Evolutionary conservation across 2,329 filamentous ascomycete species (phyloP), one percentile per base, ranked within the genome.

Genomic region (Bipolaris gigantea): DNA sequence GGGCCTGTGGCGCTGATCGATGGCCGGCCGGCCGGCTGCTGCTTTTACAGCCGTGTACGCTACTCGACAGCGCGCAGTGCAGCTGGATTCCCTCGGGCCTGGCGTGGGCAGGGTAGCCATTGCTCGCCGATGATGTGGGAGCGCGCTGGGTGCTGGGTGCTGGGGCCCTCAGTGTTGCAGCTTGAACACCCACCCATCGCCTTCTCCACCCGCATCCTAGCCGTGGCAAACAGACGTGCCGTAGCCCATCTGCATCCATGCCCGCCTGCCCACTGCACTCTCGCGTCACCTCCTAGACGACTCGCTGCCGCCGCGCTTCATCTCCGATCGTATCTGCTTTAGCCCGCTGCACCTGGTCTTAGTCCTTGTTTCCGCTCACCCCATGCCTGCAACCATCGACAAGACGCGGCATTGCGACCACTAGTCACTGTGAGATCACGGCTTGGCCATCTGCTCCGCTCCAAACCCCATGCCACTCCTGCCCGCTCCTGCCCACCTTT

Each of bases 261-360:
- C 61, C 54, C 48, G 27, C 38, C 38, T 39, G 55, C 46, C 32
- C 49, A 43, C 62, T 64, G 61, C 63, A 60, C 44, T 52, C 40
- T 51, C 60, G 58, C 56, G 62, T 66, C 63, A 64, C 62, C 59
- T 9, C 62, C 57, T 52, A 61, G 57, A 61, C 58, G 53, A 63
- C 62, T 65, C 62, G 62, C 56, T 67, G 63, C 61, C 62, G 60
- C 53, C 46, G 62, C 65, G 63, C 60, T 63, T 65, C 65, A 74
- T 75, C 70, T 75, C 72, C 72, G 72, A 74, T 74, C 71, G 65
- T 66, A 69, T 73, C 66, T 65, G 63, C 59, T 59, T 56, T 62
- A 60, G 62, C 60, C 60, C 52, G 52, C 50, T 53, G 36, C 46
- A 57, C 48, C 50, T 51, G 57, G 38, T 39, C 57, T 57, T 63